Evolutionary conservation across 768 basidiomycete species (phyloP), one percentile per base, ranked within the genome.

Genomic region (Kwoniella newhampshirensis): DNA sequence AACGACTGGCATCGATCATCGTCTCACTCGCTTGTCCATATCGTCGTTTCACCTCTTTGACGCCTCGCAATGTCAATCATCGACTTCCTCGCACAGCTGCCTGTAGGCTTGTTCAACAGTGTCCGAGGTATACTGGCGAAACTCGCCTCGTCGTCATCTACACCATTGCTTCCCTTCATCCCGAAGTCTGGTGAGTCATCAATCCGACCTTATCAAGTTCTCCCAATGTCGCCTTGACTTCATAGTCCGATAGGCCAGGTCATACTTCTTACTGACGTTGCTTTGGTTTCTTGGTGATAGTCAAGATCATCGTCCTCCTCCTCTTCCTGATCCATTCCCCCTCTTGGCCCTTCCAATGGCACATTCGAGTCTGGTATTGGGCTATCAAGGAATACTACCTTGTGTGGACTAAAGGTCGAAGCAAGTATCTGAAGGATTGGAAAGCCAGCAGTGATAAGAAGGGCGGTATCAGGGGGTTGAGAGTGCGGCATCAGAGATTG

Each of bases 291-390:
- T 28, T 15, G 23, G 13, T 27, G 23, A 20, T 32, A 73, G 71
- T 73, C 43, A 73, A 73, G 48, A 25, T 68, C 21, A 13, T 67
- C 55, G 44, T 73, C 12, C 46, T 73, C 12, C 51, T 73, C 15
- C 47, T 73, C 4, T 45, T 73, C 54, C 18, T 68, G 46, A 23
- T 67, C 56, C 67, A 73, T 48, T 66, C 68, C 3, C 62, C 64
- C 21, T 70, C 68, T 5, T 67, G 63, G 53, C 71, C 71, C 3
- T 67, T 73, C 48, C 27, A 43, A 42, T 75, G 74, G 74, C 72
- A 69, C 46, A 54, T 67, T 43, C 57, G 70, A 43, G 70, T 68
- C 13, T 70, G 60, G 70, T 49, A 55, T 20, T 59, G 46, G 28
- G 60, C 59, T 40, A 51, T 69, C 43, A 59, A 63, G 49, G 62